These are phyloP conservation scores for Aschersonia sp. DNA, from an alignment of 2,329 filamentous ascomycete species.

Conservation along the genomic window DNA sequence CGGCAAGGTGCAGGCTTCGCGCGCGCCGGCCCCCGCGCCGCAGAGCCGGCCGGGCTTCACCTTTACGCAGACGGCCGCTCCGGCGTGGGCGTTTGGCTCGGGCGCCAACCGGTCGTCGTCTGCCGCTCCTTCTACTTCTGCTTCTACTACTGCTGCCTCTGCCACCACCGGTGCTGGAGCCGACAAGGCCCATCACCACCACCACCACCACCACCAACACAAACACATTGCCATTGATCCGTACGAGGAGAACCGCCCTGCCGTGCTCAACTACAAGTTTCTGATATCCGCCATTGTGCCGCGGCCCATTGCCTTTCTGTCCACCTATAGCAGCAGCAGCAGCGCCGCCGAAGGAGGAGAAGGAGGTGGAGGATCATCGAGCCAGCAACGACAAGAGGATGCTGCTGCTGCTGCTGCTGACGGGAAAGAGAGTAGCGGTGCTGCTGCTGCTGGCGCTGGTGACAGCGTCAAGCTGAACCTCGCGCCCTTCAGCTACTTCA, in stretches of 20 bases:
- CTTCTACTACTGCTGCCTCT: too few species aligned
- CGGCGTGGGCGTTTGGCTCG: constrained; percentile 49
- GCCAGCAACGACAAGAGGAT: too few species aligned
- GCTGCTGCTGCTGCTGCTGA: too few species aligned
- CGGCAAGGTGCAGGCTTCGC: constrained; percentile 52
- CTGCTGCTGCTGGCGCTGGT: too few species aligned
- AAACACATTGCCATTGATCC: constrained; percentile 71
- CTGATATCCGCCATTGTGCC: constrained; percentile 74
- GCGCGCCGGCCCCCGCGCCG: constrained; percentile 35
- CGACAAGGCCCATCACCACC: too few species aligned
- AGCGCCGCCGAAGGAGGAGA: not conserved
- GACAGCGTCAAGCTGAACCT: constrained; percentile 38
- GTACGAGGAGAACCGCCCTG: constrained; percentile 51
- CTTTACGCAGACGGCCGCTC: constrained; percentile 48
- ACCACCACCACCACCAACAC: not conserved
- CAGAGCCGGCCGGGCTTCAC: constrained; percentile 19
- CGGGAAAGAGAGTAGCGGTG: too few species aligned
- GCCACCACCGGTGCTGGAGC: too few species aligned
- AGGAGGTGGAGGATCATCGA: too few species aligned
- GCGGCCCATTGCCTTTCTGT: constrained; percentile 58
- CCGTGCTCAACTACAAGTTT: constrained; percentile 76
- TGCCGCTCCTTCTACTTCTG: not conserved
- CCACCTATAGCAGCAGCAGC: constrained; percentile 43
- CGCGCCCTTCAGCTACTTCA: constrained; percentile 78
- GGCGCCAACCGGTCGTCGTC: constrained; percentile 40